These are phyloP conservation scores for Pugionium cornutum DNA, from an alignment of 345 rosid genomes.

Conservation along the genomic window DNA sequence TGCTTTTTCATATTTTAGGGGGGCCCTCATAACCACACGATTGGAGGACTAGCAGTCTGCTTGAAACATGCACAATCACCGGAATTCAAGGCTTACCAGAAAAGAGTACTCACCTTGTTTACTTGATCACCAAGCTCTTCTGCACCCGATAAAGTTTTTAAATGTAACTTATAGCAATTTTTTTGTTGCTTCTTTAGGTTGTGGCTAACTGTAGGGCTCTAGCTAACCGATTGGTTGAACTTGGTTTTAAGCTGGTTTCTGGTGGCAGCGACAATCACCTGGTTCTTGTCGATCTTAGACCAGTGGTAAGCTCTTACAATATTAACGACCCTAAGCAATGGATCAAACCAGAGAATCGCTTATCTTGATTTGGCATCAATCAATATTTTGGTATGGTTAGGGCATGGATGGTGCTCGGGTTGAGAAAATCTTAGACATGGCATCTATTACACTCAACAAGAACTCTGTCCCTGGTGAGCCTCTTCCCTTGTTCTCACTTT, in stretches of 20 bases:
- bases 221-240: slow-evolving; percentile 66
- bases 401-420: slow-evolving; percentile 91
- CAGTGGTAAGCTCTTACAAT: slow-evolving; percentile 54
- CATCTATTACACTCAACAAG: slow-evolving; percentile 91
- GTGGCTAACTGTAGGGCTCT: slow-evolving; percentile 77
- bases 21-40: slow-evolving; percentile 97
- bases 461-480: slow-evolving; percentile 85
- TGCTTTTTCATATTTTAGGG: slow-evolving; percentile 53
- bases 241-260: slow-evolving; percentile 81
- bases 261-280: slow-evolving; percentile 94
- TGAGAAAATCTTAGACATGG: slow-evolving; percentile 92
- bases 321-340: not conserved
- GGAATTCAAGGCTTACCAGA: slow-evolving; percentile 74
- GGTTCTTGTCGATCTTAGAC: slow-evolving; percentile 87
- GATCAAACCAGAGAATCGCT: slow-evolving; percentile 4
- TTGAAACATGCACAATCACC: slow-evolving; percentile 79
- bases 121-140: slow-evolving; percentile 10
- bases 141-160: not conserved
- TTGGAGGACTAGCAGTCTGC: slow-evolving; percentile 89
- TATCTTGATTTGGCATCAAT: not conserved
- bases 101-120: slow-evolving; percentile 48
- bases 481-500: not conserved
- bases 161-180: not conserved
- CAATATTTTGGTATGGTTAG: slow-evolving; percentile 39
- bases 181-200: slow-evolving; percentile 50